Conservation (phyloP, 1,284 basidiomycete genomes). For the Waitea zeae region DNA sequence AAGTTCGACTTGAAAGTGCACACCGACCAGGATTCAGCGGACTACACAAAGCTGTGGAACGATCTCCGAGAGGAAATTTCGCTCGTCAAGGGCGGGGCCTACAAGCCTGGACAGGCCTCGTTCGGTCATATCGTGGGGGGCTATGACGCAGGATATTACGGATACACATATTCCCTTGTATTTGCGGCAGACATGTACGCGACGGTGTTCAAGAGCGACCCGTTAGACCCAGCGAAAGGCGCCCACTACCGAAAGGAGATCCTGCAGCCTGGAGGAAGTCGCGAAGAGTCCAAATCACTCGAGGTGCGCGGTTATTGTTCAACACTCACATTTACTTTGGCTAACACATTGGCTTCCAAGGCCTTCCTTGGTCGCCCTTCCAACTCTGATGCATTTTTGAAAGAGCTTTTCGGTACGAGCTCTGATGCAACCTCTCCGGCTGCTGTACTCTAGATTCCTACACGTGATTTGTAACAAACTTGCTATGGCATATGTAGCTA, state of each 20-base stretch:
- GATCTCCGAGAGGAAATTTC: slow-evolving; percentile 47
- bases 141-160: slow-evolving; percentile 72
- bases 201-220: slow-evolving; percentile 64
- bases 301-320: slow-evolving; percentile 17
- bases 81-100: slow-evolving; percentile 41
- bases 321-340: not conserved
- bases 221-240: slow-evolving; percentile 45
- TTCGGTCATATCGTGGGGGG: slow-evolving; percentile 62
- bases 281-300: slow-evolving; percentile 40
- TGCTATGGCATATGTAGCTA: no score
- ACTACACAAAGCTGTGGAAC: slow-evolving; percentile 66
- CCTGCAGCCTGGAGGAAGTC: slow-evolving; percentile 33
- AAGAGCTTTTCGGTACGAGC: slow-evolving; percentile 50
- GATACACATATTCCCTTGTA: slow-evolving; percentile 56
- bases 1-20: slow-evolving; percentile 67
- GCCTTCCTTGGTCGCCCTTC: slow-evolving; percentile 65
- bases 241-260: slow-evolving; percentile 33
- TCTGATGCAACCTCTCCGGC: no score
- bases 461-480: no score
- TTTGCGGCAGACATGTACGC: slow-evolving; percentile 71
- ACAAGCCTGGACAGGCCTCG: slow-evolving; percentile 48
- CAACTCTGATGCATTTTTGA: slow-evolving; percentile 61
- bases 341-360: slow-evolving; percentile 11
- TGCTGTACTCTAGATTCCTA: no score
- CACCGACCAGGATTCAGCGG: slow-evolving; percentile 51